Conservation (phyloP, 179 eudicot genomes). For the Drosera spatulata region DNA sequence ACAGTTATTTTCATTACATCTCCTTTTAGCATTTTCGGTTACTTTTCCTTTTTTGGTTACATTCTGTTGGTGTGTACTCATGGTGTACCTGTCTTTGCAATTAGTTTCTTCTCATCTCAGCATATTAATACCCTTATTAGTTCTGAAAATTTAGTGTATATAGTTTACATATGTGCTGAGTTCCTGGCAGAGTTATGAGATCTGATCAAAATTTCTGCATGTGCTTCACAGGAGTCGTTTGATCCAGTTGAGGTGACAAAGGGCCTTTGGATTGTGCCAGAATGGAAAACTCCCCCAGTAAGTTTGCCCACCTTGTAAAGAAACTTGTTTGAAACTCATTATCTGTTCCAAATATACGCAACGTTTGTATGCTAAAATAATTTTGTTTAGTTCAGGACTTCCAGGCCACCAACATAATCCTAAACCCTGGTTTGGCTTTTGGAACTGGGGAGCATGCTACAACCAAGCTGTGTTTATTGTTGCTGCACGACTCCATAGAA, state of each 20-base stretch:
- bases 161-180: no score
- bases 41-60: not conserved
- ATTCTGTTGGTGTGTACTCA: not conserved
- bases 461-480: slow-evolving; percentile 69
- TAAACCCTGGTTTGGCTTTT: slow-evolving; percentile 87
- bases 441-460: slow-evolving; percentile 98
- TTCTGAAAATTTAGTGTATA: no score
- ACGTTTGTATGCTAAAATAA: not conserved
- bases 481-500: slow-evolving; percentile 51
- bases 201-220: no score
- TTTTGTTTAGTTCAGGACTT: slow-evolving; percentile 33
- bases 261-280: slow-evolving; percentile 94
- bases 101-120: no score
- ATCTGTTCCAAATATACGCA: not conserved
- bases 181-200: no score
- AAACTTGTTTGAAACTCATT: no score
- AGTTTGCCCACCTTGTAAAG: no score
- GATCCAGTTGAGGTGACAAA: slow-evolving; percentile 73
- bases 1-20: not conserved
- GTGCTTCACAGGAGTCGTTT: slow-evolving; percentile 78
- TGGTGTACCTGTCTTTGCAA: no score
- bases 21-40: not conserved
- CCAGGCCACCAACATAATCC: slow-evolving; percentile 58
- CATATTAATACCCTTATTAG: no score
- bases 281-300: slow-evolving; percentile 87